Percentiles rank a stretch among this genome's conserved stretches.
These are phyloP conservation scores for Avena eriantha DNA, from an alignment of 176 grass and related monocot genomes.

Conservation along the genomic window DNA sequence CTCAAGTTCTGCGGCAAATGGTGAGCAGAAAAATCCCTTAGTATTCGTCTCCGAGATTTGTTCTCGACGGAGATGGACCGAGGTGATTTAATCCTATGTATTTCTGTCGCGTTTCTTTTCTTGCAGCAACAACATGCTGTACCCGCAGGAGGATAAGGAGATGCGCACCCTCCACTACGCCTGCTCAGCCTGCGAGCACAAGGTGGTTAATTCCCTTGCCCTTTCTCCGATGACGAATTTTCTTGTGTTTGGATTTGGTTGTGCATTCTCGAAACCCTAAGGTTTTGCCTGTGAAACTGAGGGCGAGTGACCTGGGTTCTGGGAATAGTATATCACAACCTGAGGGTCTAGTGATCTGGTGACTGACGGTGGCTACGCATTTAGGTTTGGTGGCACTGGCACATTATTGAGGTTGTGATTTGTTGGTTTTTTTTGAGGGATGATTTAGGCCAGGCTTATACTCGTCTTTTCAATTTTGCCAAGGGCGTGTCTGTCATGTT, in stretches of 20 bases:
- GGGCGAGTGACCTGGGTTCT: not conserved
- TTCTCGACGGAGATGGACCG: not conserved
- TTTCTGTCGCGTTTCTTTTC: not conserved
- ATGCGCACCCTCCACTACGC: conserved; percentile 66
- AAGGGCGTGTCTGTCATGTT: not conserved
- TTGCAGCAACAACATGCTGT: conserved; percentile 88
- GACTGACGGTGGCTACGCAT: not conserved
- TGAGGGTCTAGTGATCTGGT: conserved; percentile 34
- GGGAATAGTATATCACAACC: not conserved
- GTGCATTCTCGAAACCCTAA: conserved; percentile 39
- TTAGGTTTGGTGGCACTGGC: conserved; percentile 3
- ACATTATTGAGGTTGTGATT: conserved; percentile 13
- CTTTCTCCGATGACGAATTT: not conserved
- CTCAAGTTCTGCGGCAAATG: conserved; percentile 79
- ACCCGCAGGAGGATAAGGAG: conserved; percentile 87
- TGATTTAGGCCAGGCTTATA: conserved; percentile 9
- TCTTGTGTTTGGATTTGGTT: conserved; percentile 25
- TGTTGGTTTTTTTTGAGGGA: not conserved
- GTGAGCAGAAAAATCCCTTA: conserved; percentile 33
- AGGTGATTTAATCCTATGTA: not conserved
- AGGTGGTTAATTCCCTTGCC: conserved; percentile 42
- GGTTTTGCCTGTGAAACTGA: not conserved
- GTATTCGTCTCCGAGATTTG: not conserved
- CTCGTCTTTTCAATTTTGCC: not conserved
- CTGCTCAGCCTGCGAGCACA: conserved; percentile 72